Percentiles rank a stretch among this genome's conserved stretches.
These are phyloP conservation scores for Sphaceloma murrayae DNA, from an alignment of 2,329 filamentous ascomycete species.

Conservation along the genomic window DNA sequence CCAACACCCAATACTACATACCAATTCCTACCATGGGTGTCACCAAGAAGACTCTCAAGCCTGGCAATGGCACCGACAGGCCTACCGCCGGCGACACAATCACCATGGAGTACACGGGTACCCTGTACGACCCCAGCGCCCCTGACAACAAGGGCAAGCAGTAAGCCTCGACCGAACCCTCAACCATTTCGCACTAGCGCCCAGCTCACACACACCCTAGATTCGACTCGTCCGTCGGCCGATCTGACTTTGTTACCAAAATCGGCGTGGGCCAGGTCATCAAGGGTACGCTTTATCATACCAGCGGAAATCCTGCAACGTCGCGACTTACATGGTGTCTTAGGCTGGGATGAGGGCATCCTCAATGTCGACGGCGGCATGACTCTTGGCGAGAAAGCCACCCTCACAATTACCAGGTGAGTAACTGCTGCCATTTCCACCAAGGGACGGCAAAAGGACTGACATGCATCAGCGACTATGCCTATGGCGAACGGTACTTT, in stretches of 20 bases:
- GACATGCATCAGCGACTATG: constrained; percentile 46
- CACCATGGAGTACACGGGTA: constrained; percentile 86
- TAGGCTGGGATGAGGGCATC: constrained; percentile 60
- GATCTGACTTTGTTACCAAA: constrained; percentile 61
- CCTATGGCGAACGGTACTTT: constrained; percentile 50
- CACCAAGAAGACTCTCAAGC: constrained; percentile 52
- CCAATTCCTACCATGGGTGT: constrained; percentile 44
- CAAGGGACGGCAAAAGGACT: neutral
- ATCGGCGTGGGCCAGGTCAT: constrained; percentile 86
- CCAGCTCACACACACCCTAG: constrained; percentile 39
- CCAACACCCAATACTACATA: constrained; percentile 6
- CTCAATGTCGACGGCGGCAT: constrained; percentile 48
- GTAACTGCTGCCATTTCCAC: too few species aligned
- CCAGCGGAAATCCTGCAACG: neutral
- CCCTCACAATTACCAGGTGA: constrained; percentile 70
- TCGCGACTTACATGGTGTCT: constrained; percentile 9
- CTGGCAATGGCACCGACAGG: constrained; percentile 52
- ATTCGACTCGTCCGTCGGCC: constrained; percentile 78
- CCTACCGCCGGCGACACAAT: constrained; percentile 63
- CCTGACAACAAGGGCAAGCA: constrained; percentile 56
- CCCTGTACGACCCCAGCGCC: constrained; percentile 57
- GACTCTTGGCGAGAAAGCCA: constrained; percentile 84
- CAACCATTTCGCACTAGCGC: neutral
- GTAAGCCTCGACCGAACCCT: constrained; percentile 47
- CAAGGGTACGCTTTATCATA: constrained; percentile 51